phyloP scores from a whole-genome alignment of 1,284 basidiomycete species.

The Ganoderma sp. region DNA sequence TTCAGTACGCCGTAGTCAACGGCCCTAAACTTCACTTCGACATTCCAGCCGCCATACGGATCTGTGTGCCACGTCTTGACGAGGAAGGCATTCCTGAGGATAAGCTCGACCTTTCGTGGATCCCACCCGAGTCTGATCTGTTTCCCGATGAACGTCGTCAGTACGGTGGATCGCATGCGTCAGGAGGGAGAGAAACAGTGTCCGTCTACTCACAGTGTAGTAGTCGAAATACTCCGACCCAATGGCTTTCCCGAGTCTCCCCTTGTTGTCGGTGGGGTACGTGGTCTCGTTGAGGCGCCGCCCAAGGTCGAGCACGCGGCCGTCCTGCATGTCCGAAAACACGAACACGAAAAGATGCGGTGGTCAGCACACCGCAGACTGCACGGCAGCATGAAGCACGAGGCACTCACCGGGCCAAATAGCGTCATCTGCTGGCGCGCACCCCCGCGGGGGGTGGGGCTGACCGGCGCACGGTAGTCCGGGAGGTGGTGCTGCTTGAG shows the following conservation, averaged over 20 bases:
- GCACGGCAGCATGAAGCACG: neutral
- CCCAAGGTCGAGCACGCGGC: neutral
- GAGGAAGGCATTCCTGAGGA: neutral
- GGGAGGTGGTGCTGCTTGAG: slow-evolving; percentile 1
- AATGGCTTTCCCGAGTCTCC: neutral
- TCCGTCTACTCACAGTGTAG: neutral
- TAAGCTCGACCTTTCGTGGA: neutral
- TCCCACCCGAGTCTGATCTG: neutral
- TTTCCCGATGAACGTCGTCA: neutral
- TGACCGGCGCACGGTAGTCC: neutral
- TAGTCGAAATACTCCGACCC: neutral
- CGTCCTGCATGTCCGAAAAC: neutral
- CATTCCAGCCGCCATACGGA: neutral
- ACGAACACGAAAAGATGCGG: neutral
- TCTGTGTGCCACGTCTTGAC: neutral
- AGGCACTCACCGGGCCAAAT: neutral
- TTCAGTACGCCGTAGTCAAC: neutral
- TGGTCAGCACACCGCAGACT: neutral
- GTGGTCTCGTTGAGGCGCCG: neutral
- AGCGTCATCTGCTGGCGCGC: neutral
- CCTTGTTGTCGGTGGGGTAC: neutral
- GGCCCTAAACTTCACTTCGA: neutral
- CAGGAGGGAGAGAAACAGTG: neutral
- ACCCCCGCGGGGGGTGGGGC: neutral
- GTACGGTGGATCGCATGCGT: neutral